Percentiles rank a stretch among this genome's conserved stretches.
Evolutionary conservation across 495 filamentous ascomycete species (phyloP).

Genomic region (Penicillium manginii): DNA sequence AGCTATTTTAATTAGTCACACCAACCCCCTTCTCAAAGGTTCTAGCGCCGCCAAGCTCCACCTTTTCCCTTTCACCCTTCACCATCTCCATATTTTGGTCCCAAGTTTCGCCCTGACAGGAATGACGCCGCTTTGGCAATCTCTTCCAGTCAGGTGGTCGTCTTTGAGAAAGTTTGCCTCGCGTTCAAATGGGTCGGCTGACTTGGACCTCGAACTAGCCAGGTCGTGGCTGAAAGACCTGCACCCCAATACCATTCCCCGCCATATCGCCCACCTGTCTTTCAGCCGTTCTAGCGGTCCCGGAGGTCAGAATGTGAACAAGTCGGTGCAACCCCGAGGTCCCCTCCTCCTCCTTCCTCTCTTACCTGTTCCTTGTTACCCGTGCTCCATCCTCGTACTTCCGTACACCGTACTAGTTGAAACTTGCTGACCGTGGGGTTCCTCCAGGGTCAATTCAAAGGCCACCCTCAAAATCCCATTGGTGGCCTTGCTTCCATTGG

Average conservation of each 20-base stretch:
- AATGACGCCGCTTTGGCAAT: background rate
- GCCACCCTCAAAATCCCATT: constrained; percentile 74
- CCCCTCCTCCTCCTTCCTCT: constrained; percentile 2
- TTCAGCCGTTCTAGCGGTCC: constrained; percentile 90
- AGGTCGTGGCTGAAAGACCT: constrained; percentile 76
- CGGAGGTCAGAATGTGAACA: constrained; percentile 96
- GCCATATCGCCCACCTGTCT: constrained; percentile 62
- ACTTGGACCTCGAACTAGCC: constrained; percentile 67
- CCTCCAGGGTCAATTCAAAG: constrained; percentile 83
- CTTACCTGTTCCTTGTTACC: background rate
- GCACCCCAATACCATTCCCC: constrained; percentile 64
- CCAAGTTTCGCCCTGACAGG: constrained; percentile 1
- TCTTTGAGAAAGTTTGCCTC: constrained; percentile 19
- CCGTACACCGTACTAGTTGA: background rate
- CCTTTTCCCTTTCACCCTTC: background rate
- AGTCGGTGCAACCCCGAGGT: constrained; percentile 60
- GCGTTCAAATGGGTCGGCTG: constrained; percentile 33
- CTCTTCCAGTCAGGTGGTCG: background rate
- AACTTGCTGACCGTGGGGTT: background rate
- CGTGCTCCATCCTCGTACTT: background rate
- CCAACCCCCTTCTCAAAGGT: constrained; percentile 2
- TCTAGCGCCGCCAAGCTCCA: constrained; percentile 1
- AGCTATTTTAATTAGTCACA: constrained; percentile 21
- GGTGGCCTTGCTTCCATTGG: constrained; percentile 55
- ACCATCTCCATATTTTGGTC: background rate